Conservation (phyloP, 225 moss, liverwort and hornwort species). For the Climacium dendroides region DNA sequence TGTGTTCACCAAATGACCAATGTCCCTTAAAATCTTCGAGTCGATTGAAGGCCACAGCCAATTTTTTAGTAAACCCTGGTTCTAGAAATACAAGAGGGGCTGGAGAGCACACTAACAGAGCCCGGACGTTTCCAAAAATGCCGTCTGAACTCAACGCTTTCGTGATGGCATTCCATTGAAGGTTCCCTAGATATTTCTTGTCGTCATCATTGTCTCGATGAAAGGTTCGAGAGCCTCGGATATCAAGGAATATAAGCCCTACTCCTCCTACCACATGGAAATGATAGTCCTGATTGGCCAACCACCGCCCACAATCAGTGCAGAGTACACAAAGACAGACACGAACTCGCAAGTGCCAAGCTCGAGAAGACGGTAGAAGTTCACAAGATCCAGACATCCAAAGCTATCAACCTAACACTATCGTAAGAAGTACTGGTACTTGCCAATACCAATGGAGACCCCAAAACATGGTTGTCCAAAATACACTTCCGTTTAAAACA, state of each 20-base stretch:
- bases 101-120: constrained; percentile 70
- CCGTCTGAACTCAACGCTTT: constrained; percentile 37
- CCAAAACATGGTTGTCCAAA: not conserved
- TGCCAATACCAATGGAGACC: not conserved
- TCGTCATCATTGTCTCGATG: constrained; percentile 41
- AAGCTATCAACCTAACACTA: not conserved
- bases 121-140: constrained; percentile 45
- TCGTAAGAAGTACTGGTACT: not conserved
- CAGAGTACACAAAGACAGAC: not conserved
- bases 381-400: not conserved
- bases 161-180: constrained; percentile 68
- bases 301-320: not conserved
- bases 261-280: constrained; percentile 80
- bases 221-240: constrained; percentile 85
- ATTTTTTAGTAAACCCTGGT: constrained; percentile 40
- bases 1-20: constrained; percentile 70
- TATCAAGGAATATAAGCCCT: constrained; percentile 82
- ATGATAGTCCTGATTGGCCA: constrained; percentile 65
- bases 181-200: constrained; percentile 44
- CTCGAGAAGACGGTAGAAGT: not conserved
- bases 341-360: not conserved
- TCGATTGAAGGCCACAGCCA: constrained; percentile 37
- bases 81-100: constrained; percentile 92
- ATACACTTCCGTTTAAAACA: not conserved
- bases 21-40: constrained; percentile 92